Conservation (phyloP, 2,329 filamentous ascomycete species). For the Monosporascus sp. region DNA sequence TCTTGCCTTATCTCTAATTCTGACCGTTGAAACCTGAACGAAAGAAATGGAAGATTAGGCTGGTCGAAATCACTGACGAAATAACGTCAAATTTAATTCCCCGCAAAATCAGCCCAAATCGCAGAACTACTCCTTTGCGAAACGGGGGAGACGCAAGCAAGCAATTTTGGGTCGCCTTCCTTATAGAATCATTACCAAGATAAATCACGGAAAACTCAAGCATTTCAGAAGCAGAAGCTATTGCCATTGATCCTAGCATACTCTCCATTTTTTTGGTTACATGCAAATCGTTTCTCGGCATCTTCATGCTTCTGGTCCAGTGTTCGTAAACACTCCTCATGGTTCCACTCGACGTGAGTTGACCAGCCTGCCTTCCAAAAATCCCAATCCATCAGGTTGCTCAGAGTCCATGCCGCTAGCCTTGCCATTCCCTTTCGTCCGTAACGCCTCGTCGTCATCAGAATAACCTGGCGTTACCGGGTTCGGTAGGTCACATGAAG, state of each 20-base stretch:
- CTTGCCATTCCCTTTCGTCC: constrained; percentile 10
- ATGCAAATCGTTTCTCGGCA: constrained; percentile 12
- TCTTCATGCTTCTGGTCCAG: constrained; percentile 10
- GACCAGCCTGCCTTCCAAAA: constrained; percentile 24
- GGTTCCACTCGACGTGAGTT: constrained; percentile 24
- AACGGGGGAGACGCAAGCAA: too few species aligned
- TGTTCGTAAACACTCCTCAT: constrained; percentile 20
- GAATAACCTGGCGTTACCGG: constrained; percentile 3
- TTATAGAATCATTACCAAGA: too few species aligned
- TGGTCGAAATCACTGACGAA: too few species aligned
- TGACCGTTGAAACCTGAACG: too few species aligned
- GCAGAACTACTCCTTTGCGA: too few species aligned
- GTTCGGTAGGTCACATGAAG: constrained; percentile 3
- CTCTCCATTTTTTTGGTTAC: constrained; percentile 12
- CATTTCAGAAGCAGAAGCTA: neutral
- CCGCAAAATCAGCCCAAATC: too few species aligned
- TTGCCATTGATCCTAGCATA: constrained; percentile 12
- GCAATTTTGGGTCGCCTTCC: too few species aligned
- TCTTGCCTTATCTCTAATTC: too few species aligned
- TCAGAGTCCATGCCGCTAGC: constrained; percentile 22
- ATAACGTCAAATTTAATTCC: too few species aligned
- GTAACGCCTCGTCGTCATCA: constrained; percentile 2
- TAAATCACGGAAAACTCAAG: too few species aligned
- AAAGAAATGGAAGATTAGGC: too few species aligned
- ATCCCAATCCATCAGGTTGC: constrained; percentile 26